These are phyloP conservation scores for Myrmaecium sp. DNA, from an alignment of 2,329 filamentous ascomycete genomes.

Conservation along the genomic window DNA sequence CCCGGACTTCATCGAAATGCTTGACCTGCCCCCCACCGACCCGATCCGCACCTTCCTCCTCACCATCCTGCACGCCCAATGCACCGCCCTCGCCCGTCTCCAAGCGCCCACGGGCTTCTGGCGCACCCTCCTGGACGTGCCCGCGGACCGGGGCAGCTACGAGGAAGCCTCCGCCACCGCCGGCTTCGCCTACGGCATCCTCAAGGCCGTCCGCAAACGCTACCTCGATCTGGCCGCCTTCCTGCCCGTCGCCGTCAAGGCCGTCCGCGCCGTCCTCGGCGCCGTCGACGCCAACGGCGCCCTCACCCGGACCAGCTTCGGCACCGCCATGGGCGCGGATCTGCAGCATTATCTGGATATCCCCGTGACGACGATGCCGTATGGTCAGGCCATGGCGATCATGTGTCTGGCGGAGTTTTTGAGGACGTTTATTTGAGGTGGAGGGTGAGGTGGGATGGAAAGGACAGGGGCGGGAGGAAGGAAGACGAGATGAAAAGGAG, in stretches of 20 bases:
- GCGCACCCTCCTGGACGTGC: constrained; percentile 56
- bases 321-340: constrained; percentile 58
- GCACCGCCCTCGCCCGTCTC: constrained; percentile 41
- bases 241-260: constrained; percentile 43
- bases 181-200: constrained; percentile 63
- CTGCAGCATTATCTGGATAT: constrained; percentile 67
- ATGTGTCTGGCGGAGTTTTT: constrained; percentile 64
- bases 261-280: constrained; percentile 47
- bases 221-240: constrained; percentile 51
- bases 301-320: constrained; percentile 58
- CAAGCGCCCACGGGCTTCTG: constrained; percentile 51
- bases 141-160: constrained; percentile 52
- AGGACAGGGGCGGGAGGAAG: no score
- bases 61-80: constrained; percentile 51
- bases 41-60: constrained; percentile 43
- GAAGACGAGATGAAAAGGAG: no score
- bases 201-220: constrained; percentile 54
- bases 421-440: constrained; percentile 39
- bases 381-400: constrained; percentile 72
- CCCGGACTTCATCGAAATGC: constrained; percentile 60
- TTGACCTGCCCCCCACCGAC: constrained; percentile 43
- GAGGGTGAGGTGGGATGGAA: no score
- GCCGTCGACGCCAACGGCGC: constrained; percentile 53
- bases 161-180: constrained; percentile 63
- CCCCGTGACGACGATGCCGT: constrained; percentile 62